Evolutionary conservation across 108 stramenopile species (phyloP), one percentile per base, ranked within the genome.

Genomic region (Cylindrotheca closterium): DNA sequence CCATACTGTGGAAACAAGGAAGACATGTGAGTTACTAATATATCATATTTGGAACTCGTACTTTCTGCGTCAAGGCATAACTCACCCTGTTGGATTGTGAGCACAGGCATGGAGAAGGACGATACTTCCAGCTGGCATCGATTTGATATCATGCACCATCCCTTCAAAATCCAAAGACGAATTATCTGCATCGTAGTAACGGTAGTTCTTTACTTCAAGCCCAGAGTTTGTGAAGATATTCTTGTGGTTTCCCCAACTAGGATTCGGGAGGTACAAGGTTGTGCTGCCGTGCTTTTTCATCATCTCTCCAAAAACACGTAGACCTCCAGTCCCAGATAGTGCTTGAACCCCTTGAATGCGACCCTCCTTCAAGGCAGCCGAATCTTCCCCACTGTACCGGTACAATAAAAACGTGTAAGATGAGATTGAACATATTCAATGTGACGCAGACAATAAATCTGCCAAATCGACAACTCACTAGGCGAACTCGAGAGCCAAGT

Each of bases 161-260:
- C 86, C 85, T 25, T 79, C 90, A 63, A 94, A 96, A 77, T 96
- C 95, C 55, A 98, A 77, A 48, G 68, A 75, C 25, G 88, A 85
- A 26, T 70, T 87, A 54, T 79, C 80, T 19, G 70, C 63, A 71
- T 96, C 85, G 57, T 96, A 98, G 82, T 99, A 99, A 22, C 84
- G 62, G 80, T 97, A 97, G 63, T 82, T 88, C 31, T 67, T 71
- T 22, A 97, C 95, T 57, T 96, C 94, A 24, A 99, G 60, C 26
- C 99, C 98, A 23, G 96, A 81, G 75, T 96, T 85, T 27, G 68
- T 63, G 51, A 98, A 89, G 64, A 99, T 98, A 27, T 94, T 88
- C 72, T 92, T 91, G 80, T 99, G 99, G 74, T 99, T 99, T 4
- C 96, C 98, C 96, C 97, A 98, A 25, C 97, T 96, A 5, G 98